Evolutionary conservation across 1,284 basidiomycete genomes (phyloP).

Genomic region (Sphaerobolus stellatus): DNA sequence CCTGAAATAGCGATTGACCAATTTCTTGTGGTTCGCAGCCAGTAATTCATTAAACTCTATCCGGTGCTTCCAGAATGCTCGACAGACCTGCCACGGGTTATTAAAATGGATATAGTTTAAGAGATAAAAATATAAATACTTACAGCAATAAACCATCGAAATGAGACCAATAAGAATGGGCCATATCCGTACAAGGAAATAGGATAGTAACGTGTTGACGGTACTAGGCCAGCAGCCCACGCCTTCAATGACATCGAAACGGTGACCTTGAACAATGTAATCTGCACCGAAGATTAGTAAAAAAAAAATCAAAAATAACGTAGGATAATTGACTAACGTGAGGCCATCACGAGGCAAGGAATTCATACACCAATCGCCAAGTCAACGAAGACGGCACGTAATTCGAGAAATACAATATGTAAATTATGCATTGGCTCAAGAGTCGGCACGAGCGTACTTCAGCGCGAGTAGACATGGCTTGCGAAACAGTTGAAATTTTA

Average conservation of each 20-base stretch:
- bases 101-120: neutral
- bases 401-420: no score
- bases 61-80: constrained; percentile 1
- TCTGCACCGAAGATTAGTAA: no score
- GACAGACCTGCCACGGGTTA: constrained; percentile 12
- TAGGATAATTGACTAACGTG: no score
- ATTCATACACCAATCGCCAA: no score
- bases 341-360: no score
- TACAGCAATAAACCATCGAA: constrained; percentile 26
- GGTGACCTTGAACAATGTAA: constrained; percentile 40
- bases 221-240: constrained; percentile 50
- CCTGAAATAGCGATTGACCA: constrained; percentile 35
- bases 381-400: no score
- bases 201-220: constrained; percentile 25
- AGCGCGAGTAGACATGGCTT: no score
- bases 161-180: constrained; percentile 22
- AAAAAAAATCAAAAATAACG: no score
- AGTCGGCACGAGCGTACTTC: no score
- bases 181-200: constrained; percentile 22
- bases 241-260: constrained; percentile 58
- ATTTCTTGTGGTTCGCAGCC: constrained; percentile 21
- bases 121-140: constrained; percentile 7
- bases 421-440: no score
- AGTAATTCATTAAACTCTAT: constrained; percentile 1
- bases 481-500: no score